Conservation (phyloP, 169 alveolate genomes). For the Miamiensis avidus region DNA sequence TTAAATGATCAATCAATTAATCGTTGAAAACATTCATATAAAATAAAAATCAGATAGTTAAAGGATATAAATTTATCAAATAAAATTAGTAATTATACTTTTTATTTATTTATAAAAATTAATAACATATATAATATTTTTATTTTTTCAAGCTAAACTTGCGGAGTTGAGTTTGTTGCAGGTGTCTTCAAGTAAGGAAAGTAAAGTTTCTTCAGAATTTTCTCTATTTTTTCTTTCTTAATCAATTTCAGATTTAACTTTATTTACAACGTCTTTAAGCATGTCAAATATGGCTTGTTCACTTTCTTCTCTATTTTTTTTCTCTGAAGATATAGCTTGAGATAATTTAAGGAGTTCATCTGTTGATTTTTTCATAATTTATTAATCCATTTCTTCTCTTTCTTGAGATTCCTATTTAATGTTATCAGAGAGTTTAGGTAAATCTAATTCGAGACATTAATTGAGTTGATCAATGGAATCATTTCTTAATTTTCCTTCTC, state of each 20-base stretch:
- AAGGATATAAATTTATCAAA: no score
- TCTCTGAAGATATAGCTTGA: constrained; percentile 30
- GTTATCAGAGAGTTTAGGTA: constrained; percentile 59
- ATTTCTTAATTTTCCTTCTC: constrained; percentile 57
- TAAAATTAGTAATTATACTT: no score
- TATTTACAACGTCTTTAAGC: constrained; percentile 58
- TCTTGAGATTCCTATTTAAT: constrained; percentile 53
- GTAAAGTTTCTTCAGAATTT: constrained; percentile 68
- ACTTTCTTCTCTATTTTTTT: constrained; percentile 61
- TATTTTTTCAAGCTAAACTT: constrained; percentile 51
- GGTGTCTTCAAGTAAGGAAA: constrained; percentile 69
- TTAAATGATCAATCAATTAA: no score
- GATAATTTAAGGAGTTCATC: constrained; percentile 58
- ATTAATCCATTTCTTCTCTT: constrained; percentile 71
- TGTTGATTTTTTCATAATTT: constrained; percentile 52
- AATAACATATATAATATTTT: no score
- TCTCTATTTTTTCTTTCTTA: constrained; percentile 64
- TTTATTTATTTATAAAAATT: no score
- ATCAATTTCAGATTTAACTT: constrained; percentile 64
- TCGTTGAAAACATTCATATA: no score
- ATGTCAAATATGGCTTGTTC: constrained; percentile 67
- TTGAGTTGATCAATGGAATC: constrained; percentile 61
- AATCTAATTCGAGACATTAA: constrained; percentile 59
- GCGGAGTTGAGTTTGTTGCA: constrained; percentile 70
- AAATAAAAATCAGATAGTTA: no score